Conservation (phyloP, 1,284 basidiomycete species). For the Rhizoctonia solani region DNA sequence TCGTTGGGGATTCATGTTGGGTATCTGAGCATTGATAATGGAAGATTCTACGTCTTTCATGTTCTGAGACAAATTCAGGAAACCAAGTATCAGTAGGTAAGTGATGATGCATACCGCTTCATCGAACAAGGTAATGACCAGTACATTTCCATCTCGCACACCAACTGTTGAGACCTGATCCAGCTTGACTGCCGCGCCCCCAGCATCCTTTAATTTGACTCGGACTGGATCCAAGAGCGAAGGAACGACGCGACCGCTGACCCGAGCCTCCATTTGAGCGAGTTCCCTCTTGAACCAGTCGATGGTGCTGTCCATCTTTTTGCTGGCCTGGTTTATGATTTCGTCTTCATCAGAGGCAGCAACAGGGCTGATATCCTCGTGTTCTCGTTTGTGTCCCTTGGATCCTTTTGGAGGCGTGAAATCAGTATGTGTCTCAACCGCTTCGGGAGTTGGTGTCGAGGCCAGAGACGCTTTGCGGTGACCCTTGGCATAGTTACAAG, state of each 20-base stretch:
- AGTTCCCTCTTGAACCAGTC: constrained; percentile 75
- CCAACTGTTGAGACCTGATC: constrained; percentile 77
- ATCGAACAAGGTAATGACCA: constrained; percentile 74
- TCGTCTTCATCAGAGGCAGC: constrained; percentile 40
- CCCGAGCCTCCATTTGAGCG: constrained; percentile 66
- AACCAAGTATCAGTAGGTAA: neutral
- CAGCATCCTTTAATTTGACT: constrained; percentile 54
- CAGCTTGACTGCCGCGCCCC: constrained; percentile 46
- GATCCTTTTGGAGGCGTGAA: constrained; percentile 24
- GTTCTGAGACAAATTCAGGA: constrained; percentile 55
- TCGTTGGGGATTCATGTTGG: constrained; percentile 69
- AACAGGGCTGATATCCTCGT: constrained; percentile 22
- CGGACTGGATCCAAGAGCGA: constrained; percentile 68
- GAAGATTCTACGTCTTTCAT: constrained; percentile 72
- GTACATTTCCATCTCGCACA: constrained; percentile 69
- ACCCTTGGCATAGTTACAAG: constrained; percentile 24
- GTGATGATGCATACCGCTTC: constrained; percentile 48
- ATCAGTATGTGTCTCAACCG: constrained; percentile 23
- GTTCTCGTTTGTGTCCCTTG: constrained; percentile 15
- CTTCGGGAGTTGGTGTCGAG: constrained; percentile 4
- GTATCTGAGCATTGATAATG: constrained; percentile 70
- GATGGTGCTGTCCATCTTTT: constrained; percentile 61
- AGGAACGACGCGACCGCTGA: constrained; percentile 72
- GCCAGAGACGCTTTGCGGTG: constrained; percentile 29
- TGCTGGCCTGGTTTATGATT: constrained; percentile 50